phyloP scores from a whole-genome alignment of 2,329 filamentous ascomycete genomes.

The Mycosphaerelloides madeirae region DNA sequence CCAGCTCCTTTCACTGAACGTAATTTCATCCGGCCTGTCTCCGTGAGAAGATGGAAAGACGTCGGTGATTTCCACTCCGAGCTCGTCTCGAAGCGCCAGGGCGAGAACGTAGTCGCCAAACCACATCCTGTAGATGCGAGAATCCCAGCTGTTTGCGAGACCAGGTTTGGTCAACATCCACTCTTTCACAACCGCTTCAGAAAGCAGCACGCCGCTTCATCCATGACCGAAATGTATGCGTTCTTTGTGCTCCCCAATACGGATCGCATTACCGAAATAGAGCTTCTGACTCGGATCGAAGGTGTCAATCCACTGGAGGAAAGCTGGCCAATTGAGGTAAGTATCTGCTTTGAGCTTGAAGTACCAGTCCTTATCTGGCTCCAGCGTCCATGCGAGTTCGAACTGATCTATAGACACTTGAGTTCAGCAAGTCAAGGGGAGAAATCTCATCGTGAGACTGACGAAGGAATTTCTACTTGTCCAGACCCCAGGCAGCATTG shows the following conservation, averaged over 20 bases:
- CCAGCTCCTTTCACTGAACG: constrained; percentile 20
- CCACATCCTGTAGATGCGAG: constrained; percentile 16
- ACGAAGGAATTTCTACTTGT: constrained; percentile 50
- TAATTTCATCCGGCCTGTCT: constrained; percentile 16
- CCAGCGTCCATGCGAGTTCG: constrained; percentile 37
- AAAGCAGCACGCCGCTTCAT: constrained; percentile 24
- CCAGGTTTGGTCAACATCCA: constrained; percentile 9
- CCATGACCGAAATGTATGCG: constrained; percentile 20
- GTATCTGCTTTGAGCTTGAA: constrained; percentile 53
- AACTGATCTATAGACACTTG: constrained; percentile 42
- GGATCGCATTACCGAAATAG: constrained; percentile 51
- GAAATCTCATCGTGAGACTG: too few species aligned
- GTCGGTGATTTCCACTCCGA: constrained; percentile 18
- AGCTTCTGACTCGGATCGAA: constrained; percentile 40
- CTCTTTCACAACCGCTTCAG: constrained; percentile 17
- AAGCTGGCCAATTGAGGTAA: constrained; percentile 38
- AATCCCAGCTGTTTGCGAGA: constrained; percentile 22
- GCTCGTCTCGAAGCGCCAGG: constrained; percentile 21
- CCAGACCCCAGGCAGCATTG: constrained; percentile 44
- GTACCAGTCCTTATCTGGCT: constrained; percentile 40
- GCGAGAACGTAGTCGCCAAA: constrained; percentile 24
- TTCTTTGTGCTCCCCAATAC: constrained; percentile 31
- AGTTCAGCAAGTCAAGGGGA: background rate
- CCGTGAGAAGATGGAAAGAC: constrained; percentile 21
- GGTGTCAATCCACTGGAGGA: constrained; percentile 44